Base-by-base conservation (phyloP, 768 basidiomycete genomes). In the Hypholoma sublateritium region DNA sequence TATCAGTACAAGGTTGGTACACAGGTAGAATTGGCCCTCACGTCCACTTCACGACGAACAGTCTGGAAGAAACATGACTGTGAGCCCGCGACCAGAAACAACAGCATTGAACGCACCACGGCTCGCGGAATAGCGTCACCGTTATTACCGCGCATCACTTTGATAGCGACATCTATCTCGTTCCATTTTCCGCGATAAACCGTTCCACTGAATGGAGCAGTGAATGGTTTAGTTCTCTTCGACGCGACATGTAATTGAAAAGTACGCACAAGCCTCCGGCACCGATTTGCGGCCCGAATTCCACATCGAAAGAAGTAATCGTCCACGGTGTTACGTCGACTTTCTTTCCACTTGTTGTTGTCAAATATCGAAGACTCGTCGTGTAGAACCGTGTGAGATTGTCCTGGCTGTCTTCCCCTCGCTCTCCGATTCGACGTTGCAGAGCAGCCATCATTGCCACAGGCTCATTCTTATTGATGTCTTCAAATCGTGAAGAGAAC, bases 251-350 rank as follows among this genome's bases (percentile, higher is more conserved):
- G 16, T 36, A 11, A 51, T 6, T 5, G 28, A 24, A 46, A 22
- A 14, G 5, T 14, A 62, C 66, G 16, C 43, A 66, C 66, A 70
- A 70, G 24, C 64, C 68, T 6, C 69, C 69, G 16, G 60, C 22
- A 5, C 68, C 69, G 41, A 69, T 68, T 43, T 57, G 45, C 6
- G 51, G 55, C 5, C 63, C 65, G 43, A 64, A 52, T 3, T 68
- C 67, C 17, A 70, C 65, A 16, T 70, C 69, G 35, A 67, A 64
- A 2, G 64, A 53, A 24, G 64, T 65, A 36, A 70, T 64, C 4
- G 62, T 61, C 68, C 68, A 70, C 17, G 55, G 55, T 12, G 62
- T 57, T 9, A 63, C 46, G 12, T 67, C 58, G 3, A 60, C 64
- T 5, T 48, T 55, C 55, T 50, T 44, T 12, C 65, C 63, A 21